Evolutionary conservation across 331 rosid species (phyloP), one percentile per base, ranked within the genome.

Genomic region (Phaseolus coccineus): DNA sequence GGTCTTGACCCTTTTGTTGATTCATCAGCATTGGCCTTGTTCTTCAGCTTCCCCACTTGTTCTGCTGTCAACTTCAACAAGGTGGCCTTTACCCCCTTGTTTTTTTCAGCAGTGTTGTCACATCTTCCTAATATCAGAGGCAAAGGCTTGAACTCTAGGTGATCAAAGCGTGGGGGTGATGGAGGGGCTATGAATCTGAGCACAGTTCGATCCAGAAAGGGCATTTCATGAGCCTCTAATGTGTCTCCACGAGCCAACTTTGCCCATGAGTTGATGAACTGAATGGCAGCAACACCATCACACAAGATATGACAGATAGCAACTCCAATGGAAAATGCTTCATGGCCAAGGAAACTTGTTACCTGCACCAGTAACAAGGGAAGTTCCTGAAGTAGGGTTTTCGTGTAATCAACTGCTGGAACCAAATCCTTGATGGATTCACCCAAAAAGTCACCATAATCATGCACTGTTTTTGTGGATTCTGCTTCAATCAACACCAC

Each of bases 361-460:
- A 83, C 0, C 44, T 84, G 78, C 3, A 50, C 87, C 2, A 68
- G 1, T 16, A 84, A 3, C 51, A 80, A 16, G 2, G 87, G 76
- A 8, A 59, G 9, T 10, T 80, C 79, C 16, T 79, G 84, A 2
- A 84, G 16, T 5, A 76, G 71, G 15, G 48, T 44, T 1, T 25
- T 12, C n/a, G 5, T 14, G 16, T 75, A 53, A 44, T 78, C 71
- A 8, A 63, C 6, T 25, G 0, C 24, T 2, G 87, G 87, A 25
- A 76, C 16, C 5, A 84, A 56, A 2, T 76, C 80, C 14, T 4
- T 46, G 22, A 63, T 40, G 11, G 58, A 3, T 0, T 67, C 64
- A 2, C 12, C 77, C 35, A 6, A 12, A 7, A 81, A 81, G 15
- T 81, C 86, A 0, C 79, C 86, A 67, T 56, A 81, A 16, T 82